Conservation (phyloP, 1,139 yeast species). For the Hyphopichia wangnamkhiaoensis region DNA sequence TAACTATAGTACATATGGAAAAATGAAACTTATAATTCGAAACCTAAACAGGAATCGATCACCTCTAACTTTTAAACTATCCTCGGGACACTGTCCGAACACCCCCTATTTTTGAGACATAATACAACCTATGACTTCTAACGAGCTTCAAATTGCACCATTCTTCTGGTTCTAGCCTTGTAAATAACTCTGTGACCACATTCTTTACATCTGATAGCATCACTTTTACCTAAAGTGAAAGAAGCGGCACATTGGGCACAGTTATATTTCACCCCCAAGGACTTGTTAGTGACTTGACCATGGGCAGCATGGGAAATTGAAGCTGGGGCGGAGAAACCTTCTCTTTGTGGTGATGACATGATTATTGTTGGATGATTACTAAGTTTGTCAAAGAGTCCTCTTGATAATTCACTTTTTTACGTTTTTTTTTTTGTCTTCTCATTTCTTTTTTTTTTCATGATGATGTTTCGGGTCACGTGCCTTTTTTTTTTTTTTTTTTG, state of each 20-base stretch:
- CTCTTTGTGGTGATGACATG: constrained; percentile 73
- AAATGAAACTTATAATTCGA: no score
- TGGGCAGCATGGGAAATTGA: constrained; percentile 68
- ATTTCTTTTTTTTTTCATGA: constrained; percentile 2
- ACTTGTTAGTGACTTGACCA: constrained; percentile 62
- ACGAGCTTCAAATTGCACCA: constrained; percentile 67
- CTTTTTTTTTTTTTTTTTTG: no score
- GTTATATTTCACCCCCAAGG: constrained; percentile 85
- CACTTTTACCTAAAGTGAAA: constrained; percentile 85
- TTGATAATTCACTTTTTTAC: neutral
- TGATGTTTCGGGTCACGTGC: no score
- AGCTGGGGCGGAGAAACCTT: constrained; percentile 89
- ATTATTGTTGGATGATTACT: constrained; percentile 8
- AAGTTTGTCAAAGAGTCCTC: constrained; percentile 3
- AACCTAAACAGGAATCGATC: neutral
- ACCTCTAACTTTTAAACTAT: neutral
- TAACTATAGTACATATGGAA: neutral
- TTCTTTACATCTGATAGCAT: constrained; percentile 97
- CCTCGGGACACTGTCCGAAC: no score
- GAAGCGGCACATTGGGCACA: constrained; percentile 97
- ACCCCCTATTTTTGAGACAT: no score
- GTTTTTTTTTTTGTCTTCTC: neutral
- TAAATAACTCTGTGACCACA: constrained; percentile 98
- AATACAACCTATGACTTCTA: no score
- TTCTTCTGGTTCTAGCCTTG: constrained; percentile 95